Percentiles rank a stretch among this genome's conserved stretches.
These are phyloP conservation scores for Paxillus involutus DNA, from an alignment of 768 basidiomycete species.

Conservation along the genomic window DNA sequence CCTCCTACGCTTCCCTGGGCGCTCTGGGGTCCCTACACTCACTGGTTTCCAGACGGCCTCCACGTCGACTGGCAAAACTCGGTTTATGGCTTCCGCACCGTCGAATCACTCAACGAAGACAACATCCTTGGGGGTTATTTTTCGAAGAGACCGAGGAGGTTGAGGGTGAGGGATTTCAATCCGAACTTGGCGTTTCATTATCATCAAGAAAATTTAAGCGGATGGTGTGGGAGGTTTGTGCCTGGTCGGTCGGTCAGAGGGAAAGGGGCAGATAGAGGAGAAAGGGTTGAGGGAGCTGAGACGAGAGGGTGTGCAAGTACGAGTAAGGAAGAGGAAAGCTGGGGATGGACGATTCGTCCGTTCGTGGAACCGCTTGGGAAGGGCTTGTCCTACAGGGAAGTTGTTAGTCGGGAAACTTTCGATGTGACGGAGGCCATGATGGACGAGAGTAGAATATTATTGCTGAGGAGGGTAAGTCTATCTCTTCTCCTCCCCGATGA, in stretches of 20 bases:
- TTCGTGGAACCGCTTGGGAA: constrained; percentile 49
- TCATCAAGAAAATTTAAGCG: constrained; percentile 2
- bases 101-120: constrained; percentile 36
- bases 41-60: constrained; percentile 52
- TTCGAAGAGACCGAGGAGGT: constrained; percentile 2
- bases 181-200: constrained; percentile 14
- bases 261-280: too few relatives aligned
- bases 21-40: constrained; percentile 53
- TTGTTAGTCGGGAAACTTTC: constrained; percentile 46
- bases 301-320: neutral
- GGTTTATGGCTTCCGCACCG: constrained; percentile 49
- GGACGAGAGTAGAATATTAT: constrained; percentile 49
- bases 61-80: constrained; percentile 59
- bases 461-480: constrained; percentile 42
- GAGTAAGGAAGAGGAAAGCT: constrained; percentile 1
- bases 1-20: constrained; percentile 41
- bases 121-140: neutral
- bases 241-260: too few relatives aligned
- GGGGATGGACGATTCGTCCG: constrained; percentile 37
- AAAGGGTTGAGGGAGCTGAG: too few relatives aligned
- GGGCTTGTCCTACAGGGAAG: constrained; percentile 51
- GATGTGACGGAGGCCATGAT: constrained; percentile 59
- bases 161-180: constrained; percentile 42
- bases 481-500: neutral
- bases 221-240: constrained; percentile 25